phyloP scores from a whole-genome alignment of 768 basidiomycete species.

The Termitomyces sp. region DNA sequence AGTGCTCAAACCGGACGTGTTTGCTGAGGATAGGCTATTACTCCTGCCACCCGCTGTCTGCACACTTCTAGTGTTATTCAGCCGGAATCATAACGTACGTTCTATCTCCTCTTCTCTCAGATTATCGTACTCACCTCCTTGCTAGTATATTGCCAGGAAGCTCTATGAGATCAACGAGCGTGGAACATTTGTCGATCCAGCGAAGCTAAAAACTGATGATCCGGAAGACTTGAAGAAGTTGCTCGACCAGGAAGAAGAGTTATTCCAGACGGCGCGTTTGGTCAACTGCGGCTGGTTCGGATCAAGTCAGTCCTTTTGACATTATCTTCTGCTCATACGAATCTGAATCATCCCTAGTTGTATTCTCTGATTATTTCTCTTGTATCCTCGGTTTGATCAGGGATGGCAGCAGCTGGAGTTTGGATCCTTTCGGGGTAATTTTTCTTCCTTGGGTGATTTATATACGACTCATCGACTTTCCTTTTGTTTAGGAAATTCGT shows the following conservation, averaged over 20 bases:
- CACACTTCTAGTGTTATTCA: constrained; percentile 79
- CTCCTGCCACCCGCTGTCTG: constrained; percentile 76
- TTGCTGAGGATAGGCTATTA: constrained; percentile 74
- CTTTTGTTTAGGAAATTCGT: constrained; percentile 52
- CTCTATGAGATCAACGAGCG: constrained; percentile 80
- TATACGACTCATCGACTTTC: too few species aligned
- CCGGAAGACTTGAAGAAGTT: constrained; percentile 29
- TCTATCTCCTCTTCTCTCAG: neutral
- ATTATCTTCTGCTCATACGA: constrained; percentile 1
- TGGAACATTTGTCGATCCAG: constrained; percentile 53
- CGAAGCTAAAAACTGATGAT: constrained; percentile 31
- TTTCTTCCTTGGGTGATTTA: neutral
- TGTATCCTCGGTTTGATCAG: constrained; percentile 75
- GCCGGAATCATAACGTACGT: constrained; percentile 81
- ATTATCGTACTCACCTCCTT: neutral
- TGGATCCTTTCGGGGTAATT: constrained; percentile 66
- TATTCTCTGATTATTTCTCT: constrained; percentile 84
- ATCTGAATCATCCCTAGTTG: constrained; percentile 26
- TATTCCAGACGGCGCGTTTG: constrained; percentile 80
- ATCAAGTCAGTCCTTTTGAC: constrained; percentile 26
- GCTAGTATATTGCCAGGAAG: constrained; percentile 72
- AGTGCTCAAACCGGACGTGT: constrained; percentile 60
- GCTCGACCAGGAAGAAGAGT: constrained; percentile 58
- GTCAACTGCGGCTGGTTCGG: constrained; percentile 82
- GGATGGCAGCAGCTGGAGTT: constrained; percentile 69